These are phyloP conservation scores for Fusarium hainanense DNA, from an alignment of 2,329 filamentous ascomycete genomes.

Conservation along the genomic window DNA sequence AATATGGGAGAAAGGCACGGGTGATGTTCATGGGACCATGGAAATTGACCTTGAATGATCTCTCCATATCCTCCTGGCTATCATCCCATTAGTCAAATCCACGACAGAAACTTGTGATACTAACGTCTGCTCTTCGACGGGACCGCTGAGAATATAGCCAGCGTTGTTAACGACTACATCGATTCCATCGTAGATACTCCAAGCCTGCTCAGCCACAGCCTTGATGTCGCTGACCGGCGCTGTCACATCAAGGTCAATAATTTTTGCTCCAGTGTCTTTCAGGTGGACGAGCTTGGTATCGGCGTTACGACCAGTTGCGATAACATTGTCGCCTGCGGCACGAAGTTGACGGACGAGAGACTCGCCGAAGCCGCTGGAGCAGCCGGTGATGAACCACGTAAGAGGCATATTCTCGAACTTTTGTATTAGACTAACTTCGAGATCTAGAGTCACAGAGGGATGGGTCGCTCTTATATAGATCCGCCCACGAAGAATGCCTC, in stretches of 20 bases:
- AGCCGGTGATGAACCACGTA: slow-evolving; percentile 57
- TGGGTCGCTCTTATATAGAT: rapidly evolving
- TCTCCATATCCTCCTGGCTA: slow-evolving; percentile 44
- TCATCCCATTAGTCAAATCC: background rate
- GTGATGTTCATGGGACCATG: slow-evolving; percentile 53
- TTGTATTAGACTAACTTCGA: rapidly evolving
- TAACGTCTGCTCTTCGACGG: slow-evolving; percentile 44
- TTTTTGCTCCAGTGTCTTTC: slow-evolving; percentile 27
- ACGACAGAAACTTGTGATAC: rapidly evolving
- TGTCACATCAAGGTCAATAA: slow-evolving; percentile 38
- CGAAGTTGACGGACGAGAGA: slow-evolving; percentile 52
- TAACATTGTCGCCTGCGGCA: slow-evolving; percentile 53
- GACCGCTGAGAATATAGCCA: slow-evolving; percentile 46
- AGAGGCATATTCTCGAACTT: background rate
- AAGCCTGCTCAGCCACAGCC: slow-evolving; percentile 29
- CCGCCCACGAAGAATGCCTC: background rate
- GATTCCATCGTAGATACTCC: slow-evolving; percentile 43
- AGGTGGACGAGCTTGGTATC: slow-evolving; percentile 52
- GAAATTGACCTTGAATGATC: slow-evolving; percentile 52
- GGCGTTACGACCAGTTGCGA: slow-evolving; percentile 55
- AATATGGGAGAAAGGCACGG: slow-evolving; percentile 48
- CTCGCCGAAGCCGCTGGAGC: slow-evolving; percentile 57
- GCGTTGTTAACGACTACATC: slow-evolving; percentile 56
- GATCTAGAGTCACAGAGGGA: too few relatives aligned
- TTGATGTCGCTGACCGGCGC: slow-evolving; percentile 6